These are phyloP conservation scores for Cajanus cajan DNA, from an alignment of 306 rosid genomes.

Conservation along the genomic window DNA sequence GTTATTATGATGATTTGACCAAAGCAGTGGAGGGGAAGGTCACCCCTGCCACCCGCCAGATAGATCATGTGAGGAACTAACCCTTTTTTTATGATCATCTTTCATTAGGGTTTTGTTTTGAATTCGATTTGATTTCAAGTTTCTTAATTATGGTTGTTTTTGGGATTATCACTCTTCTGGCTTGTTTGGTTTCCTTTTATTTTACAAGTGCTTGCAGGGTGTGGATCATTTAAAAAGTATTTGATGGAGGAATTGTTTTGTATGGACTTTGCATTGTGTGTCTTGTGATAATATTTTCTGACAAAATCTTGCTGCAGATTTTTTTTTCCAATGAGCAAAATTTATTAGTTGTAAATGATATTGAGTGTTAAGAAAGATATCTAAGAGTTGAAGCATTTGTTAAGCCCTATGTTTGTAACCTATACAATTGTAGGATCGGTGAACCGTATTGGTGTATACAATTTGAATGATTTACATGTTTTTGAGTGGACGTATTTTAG, in stretches of 20 bases:
- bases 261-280: slow-evolving; percentile 5
- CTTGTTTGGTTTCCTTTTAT: slow-evolving; percentile 20
- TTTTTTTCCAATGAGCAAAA: not conserved
- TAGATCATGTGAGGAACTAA: slow-evolving; percentile 78
- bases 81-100: not conserved
- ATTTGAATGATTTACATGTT: not conserved
- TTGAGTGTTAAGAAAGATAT: slow-evolving; percentile 11
- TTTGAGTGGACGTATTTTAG: not conserved
- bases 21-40: slow-evolving; percentile 92
- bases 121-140: not conserved
- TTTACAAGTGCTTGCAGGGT: slow-evolving; percentile 4
- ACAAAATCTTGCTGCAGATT: slow-evolving; percentile 9
- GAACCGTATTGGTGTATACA: not conserved
- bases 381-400: slow-evolving; percentile 1
- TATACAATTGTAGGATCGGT: slow-evolving; percentile 1
- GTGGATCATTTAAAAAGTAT: not conserved
- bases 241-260: slow-evolving; percentile 10
- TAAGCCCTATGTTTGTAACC: not conserved
- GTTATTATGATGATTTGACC: slow-evolving; percentile 82
- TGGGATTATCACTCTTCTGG: not conserved
- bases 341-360: slow-evolving; percentile 3
- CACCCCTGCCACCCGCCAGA: slow-evolving; percentile 95
- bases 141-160: not conserved
- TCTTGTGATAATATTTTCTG: not conserved
- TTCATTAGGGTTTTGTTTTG: slow-evolving; percentile 11